Percentiles rank a stretch among this genome's conserved stretches.
Conservation (phyloP, 139 green algal species). For the Chlorella sp. region DNA sequence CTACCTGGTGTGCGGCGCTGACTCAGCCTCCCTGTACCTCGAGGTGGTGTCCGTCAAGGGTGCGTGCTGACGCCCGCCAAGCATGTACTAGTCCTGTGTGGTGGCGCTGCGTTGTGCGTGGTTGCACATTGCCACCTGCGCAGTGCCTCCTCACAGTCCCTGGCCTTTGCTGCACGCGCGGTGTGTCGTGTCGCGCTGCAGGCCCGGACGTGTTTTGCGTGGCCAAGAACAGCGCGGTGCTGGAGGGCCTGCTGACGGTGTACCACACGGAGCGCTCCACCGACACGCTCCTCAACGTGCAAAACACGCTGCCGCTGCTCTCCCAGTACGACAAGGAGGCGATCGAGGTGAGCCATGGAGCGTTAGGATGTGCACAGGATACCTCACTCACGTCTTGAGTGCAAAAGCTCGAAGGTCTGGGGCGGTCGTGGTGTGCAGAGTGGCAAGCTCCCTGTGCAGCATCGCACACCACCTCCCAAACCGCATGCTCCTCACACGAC, state of each 20-base stretch:
- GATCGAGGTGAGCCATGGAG: slow-evolving; percentile 14
- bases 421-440: background rate
- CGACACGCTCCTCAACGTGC: slow-evolving; percentile 45
- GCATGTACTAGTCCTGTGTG: too few species aligned
- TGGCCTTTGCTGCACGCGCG: too few species aligned
- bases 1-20: slow-evolving; percentile 83
- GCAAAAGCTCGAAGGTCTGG: too few species aligned
- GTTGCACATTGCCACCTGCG: background rate
- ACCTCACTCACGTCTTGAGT: too few species aligned
- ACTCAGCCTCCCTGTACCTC: slow-evolving; percentile 74
- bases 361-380: background rate
- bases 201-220: slow-evolving; percentile 64
- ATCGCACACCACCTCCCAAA: background rate
- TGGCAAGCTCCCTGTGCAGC: too few species aligned
- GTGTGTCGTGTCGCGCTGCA: background rate
- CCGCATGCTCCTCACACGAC: background rate
- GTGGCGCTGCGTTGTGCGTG: background rate
- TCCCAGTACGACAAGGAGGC: slow-evolving; percentile 66
- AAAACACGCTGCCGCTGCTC: slow-evolving; percentile 81
- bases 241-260: slow-evolving; percentile 83
- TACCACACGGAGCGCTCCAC: slow-evolving; percentile 79
- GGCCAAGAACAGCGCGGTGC: slow-evolving; percentile 56
- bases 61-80: too few species aligned
- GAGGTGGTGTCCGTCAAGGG: slow-evolving; percentile 45
- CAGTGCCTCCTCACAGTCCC: too few species aligned